These are phyloP conservation scores for Ceratocystis lukuohia DNA, from an alignment of 2,329 filamentous ascomycete species.

Conservation along the genomic window DNA sequence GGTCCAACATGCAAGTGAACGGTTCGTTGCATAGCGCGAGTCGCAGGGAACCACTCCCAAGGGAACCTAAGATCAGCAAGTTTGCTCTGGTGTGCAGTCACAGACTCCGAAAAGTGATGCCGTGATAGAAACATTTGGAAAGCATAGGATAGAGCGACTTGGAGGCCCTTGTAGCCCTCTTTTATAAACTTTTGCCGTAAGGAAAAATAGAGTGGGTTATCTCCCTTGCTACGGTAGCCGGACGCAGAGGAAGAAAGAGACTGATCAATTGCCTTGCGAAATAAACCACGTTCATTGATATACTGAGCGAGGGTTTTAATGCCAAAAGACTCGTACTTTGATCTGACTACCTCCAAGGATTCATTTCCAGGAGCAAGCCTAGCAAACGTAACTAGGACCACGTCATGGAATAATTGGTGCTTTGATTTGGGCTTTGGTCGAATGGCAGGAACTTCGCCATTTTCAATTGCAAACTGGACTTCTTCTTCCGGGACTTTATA, in stretches of 20 bases:
- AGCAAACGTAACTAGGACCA: constrained; percentile 17
- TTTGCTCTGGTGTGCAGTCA: constrained; percentile 46
- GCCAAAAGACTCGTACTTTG: constrained; percentile 21
- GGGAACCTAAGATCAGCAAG: constrained; percentile 80
- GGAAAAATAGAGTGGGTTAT: constrained; percentile 44
- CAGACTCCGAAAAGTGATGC: constrained; percentile 40
- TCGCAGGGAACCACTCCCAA: constrained; percentile 81
- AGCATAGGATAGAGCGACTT: constrained; percentile 47
- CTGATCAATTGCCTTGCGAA: constrained; percentile 33
- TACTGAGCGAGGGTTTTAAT: constrained; percentile 29
- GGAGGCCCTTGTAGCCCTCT: constrained; percentile 37
- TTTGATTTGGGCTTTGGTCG: constrained; percentile 13
- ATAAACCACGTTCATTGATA: constrained; percentile 33
- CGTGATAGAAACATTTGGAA: constrained; percentile 55
- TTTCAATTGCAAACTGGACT: constrained; percentile 12
- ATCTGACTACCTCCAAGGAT: constrained; percentile 18
- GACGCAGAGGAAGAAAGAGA: constrained; percentile 34
- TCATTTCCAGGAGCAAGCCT: constrained; percentile 15
- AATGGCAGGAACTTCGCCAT: constrained; percentile 11
- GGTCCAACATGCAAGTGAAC: constrained; percentile 91
- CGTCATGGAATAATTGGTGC: constrained; percentile 19
- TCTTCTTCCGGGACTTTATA: constrained; percentile 9
- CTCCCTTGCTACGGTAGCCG: constrained; percentile 23
- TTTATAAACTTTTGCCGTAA: constrained; percentile 47
- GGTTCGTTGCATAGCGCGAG: constrained; percentile 64